A percentile compares a stretch with the other conserved stretches of the same genome.
These are phyloP conservation scores for Stemphylium beticola DNA, from an alignment of 2,329 filamentous ascomycete species.

Conservation along the genomic window DNA sequence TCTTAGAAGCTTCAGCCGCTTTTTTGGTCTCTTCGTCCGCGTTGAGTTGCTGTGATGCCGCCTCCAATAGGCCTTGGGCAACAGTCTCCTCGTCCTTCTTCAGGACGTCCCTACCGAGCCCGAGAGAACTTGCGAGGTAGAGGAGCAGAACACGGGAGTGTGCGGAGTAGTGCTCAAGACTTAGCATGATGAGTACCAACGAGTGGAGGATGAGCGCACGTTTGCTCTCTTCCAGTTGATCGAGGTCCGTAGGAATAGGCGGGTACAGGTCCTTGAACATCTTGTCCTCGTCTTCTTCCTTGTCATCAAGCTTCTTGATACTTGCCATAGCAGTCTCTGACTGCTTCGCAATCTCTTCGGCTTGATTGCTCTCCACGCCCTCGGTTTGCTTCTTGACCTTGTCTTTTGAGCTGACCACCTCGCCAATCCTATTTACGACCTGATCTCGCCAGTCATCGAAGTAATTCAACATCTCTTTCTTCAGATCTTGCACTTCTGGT, in stretches of 20 bases:
- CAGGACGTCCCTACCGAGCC: constrained; percentile 69
- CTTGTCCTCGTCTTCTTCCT: constrained; percentile 43
- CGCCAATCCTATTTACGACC: constrained; percentile 72
- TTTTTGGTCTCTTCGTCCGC: constrained; percentile 79
- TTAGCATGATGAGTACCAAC: constrained; percentile 74
- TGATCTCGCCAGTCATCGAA: constrained; percentile 82
- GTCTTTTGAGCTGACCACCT: constrained; percentile 60
- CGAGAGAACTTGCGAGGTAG: constrained; percentile 72
- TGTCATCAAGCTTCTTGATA: constrained; percentile 33
- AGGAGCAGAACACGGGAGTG: constrained; percentile 76
- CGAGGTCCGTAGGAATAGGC: constrained; percentile 57
- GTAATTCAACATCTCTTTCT: constrained; percentile 70
- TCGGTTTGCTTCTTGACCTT: constrained; percentile 40
- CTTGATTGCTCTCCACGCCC: constrained; percentile 28
- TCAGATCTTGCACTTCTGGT: constrained; percentile 67
- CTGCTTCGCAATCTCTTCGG: constrained; percentile 38
- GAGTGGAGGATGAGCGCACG: constrained; percentile 73
- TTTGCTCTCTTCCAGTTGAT: constrained; percentile 65
- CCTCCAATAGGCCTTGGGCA: constrained; percentile 74
- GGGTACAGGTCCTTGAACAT: constrained; percentile 50
- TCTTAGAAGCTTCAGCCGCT: constrained; percentile 69
- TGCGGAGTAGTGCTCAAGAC: constrained; percentile 77
- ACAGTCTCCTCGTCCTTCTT: constrained; percentile 76
- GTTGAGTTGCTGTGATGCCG: constrained; percentile 72
- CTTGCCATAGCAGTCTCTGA: constrained; percentile 33